These are phyloP conservation scores for Pestalotiopsis fici DNA, from an alignment of 2,329 filamentous ascomycete species.

Conservation along the genomic window DNA sequence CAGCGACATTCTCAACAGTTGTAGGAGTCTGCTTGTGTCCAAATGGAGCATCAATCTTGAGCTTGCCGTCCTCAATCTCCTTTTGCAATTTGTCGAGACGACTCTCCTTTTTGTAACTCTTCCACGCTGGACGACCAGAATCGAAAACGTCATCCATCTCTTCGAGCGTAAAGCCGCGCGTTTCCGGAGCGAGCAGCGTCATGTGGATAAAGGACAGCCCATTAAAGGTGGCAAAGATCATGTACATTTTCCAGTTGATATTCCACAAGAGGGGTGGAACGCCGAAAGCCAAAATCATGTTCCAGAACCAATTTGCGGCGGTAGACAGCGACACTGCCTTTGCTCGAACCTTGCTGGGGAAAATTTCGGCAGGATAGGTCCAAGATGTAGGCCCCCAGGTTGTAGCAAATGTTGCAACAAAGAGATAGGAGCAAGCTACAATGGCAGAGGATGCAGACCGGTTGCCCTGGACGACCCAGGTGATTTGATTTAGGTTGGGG, in stretches of 20 bases:
- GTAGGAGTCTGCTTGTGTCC: not conserved
- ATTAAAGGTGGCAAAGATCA: conserved; percentile 77
- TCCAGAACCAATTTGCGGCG: conserved; percentile 62
- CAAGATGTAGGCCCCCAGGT: conserved; percentile 38
- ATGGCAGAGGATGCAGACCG: conserved; percentile 60
- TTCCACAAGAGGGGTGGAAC: conserved; percentile 51
- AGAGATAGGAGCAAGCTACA: conserved; percentile 71
- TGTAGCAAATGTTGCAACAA: conserved; percentile 67
- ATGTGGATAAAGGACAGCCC: conserved; percentile 68
- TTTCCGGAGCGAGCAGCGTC: conserved; percentile 64
- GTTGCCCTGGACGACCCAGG: conserved; percentile 58
- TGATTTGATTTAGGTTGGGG: conserved; percentile 46
- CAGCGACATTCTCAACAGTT: not conserved
- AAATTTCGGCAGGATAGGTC: conserved; percentile 64
- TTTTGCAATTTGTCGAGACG: conserved; percentile 46
- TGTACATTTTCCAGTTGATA: conserved; percentile 68
- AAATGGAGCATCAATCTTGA: conserved; percentile 33
- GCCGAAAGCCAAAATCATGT: conserved; percentile 56
- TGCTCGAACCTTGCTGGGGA: conserved; percentile 61
- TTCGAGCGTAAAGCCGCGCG: conserved; percentile 73
- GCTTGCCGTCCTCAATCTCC: conserved; percentile 48
- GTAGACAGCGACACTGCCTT: conserved; percentile 65
- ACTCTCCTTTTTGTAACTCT: conserved; percentile 40
- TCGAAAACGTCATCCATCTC: conserved; percentile 77
- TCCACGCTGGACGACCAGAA: conserved; percentile 60